Conservation (phyloP, 2,329 filamentous ascomycete species). For the Nemania abortiva region DNA sequence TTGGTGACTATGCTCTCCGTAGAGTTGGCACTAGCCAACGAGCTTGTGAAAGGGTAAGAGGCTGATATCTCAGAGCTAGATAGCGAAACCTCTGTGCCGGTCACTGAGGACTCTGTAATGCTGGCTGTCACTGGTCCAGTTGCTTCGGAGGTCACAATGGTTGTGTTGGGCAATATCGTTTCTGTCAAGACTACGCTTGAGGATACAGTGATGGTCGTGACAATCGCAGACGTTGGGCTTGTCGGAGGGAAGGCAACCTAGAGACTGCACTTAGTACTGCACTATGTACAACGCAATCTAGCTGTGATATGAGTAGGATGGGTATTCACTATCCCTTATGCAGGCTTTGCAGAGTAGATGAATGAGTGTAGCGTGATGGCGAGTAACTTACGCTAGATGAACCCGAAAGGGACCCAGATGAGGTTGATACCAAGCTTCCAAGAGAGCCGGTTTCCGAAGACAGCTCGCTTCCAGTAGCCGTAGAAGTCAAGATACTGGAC, state of each 20-base stretch:
- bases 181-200: constrained; percentile 38
- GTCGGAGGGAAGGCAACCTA: constrained; percentile 29
- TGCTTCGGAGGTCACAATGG: constrained; percentile 42
- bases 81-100: background rate
- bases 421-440: constrained; percentile 13
- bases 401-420: constrained; percentile 9
- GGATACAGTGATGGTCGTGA: constrained; percentile 40
- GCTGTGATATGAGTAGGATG: background rate
- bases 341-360: no score
- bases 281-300: background rate
- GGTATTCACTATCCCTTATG: background rate
- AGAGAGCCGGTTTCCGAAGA: constrained; percentile 13
- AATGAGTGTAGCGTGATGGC: background rate
- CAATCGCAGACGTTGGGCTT: constrained; percentile 29
- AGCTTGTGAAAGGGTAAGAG: constrained; percentile 27
- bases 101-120: constrained; percentile 20
- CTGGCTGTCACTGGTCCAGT: constrained; percentile 43
- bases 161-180: constrained; percentile 42
- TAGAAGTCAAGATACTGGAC: constrained; percentile 12
- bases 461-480: constrained; percentile 6
- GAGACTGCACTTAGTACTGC: constrained; percentile 24
- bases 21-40: background rate
- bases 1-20: constrained; percentile 6
- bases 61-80: constrained; percentile 25
- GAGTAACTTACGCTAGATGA: constrained; percentile 29